Conservation (phyloP, 1,139 yeast species). For the Saccharomyces hybrid region DNA sequence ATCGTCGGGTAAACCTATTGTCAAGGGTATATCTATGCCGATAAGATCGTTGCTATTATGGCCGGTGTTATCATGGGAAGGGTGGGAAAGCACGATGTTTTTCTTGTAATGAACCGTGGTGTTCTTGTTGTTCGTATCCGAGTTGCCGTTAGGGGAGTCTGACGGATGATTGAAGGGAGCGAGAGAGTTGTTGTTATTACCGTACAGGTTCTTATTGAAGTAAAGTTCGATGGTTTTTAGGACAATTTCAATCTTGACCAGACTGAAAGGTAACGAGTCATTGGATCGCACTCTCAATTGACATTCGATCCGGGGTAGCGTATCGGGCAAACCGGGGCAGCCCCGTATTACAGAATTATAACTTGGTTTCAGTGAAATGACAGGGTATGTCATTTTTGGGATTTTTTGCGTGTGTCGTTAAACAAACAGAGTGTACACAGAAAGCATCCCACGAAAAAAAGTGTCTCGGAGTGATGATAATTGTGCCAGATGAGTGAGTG, state of each 20-base stretch:
- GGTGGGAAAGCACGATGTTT: slow-evolving; percentile 32
- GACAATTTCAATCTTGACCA: slow-evolving; percentile 51
- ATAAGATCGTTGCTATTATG: slow-evolving; percentile 29
- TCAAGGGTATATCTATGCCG: slow-evolving; percentile 53
- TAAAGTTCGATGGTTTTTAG: slow-evolving; percentile 28
- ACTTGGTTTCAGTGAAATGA: slow-evolving; percentile 39
- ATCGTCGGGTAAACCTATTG: slow-evolving; percentile 52
- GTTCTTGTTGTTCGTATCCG: slow-evolving; percentile 35
- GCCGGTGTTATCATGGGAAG: not conserved
- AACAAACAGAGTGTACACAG: not conserved
- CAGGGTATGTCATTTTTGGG: slow-evolving; percentile 23
- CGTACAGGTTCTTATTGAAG: slow-evolving; percentile 7
- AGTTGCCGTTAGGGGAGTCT: slow-evolving; percentile 5
- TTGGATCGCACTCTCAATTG: slow-evolving; percentile 32
- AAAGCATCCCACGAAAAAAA: not conserved
- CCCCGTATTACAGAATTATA: slow-evolving; percentile 46
- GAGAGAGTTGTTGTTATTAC: slow-evolving; percentile 13
- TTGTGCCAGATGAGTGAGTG: not conserved
- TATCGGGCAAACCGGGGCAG: slow-evolving; percentile 57
- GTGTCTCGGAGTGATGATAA: not conserved
- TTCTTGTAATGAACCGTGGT: slow-evolving; percentile 21
- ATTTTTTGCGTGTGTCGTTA: not conserved
- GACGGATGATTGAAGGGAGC: slow-evolving; percentile 32
- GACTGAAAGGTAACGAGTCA: slow-evolving; percentile 63
- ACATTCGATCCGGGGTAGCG: slow-evolving; percentile 37